Base-by-base conservation (phyloP, 352 stramenopile genomes). In the Pythium myriotylum region DNA sequence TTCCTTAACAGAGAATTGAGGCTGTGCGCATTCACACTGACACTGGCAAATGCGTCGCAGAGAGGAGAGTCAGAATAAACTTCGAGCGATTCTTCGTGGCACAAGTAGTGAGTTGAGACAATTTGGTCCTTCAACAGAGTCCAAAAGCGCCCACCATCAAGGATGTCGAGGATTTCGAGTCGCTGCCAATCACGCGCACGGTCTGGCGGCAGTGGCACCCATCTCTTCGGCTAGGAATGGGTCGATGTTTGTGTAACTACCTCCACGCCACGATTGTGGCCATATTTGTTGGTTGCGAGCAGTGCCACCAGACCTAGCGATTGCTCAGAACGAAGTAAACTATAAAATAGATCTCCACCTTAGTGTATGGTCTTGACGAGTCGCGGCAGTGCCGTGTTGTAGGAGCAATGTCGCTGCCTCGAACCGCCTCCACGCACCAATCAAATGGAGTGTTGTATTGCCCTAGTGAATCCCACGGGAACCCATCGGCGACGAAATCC, bases 171-270 rank as follows among this genome's bases (percentile, higher is more conserved):
- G 35, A 86, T 88, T 2, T 86, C 73, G 39, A 74, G 55, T 2
- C 79, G 76, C 27, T 84, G 76, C 79, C 76, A 86, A 59, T 83
- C 79, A 49, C 70, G 67, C 7, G 76, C 76, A n/a, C 85, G 60
- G n/a, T 88, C 79, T 23, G 84, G 65, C 6, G 76, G 68, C 9
- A n/a, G 76, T 84, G 3, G 68, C 67, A 10, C 75, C 77, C 32
- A 70, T 73, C 48, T 86, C 76, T 40, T 90, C 77, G 2, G 63
- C 69, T 17, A 87, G 20, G 32, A 85, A 85, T 3, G 76, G 67
- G 19, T 78, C 73, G 7, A 65, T 67, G 7, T 62, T 56, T 2
- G 68, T 67, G 32, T 63, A 24, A 81, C 67, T 1, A 79, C 26
- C 40, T 59, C 54, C 26, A 90, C 81, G 33, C 88, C 60, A 20